Evolutionary conservation across 306 rosid genomes (phyloP), one percentile per base, ranked within the genome.

Genomic region (Acacia melanoxylon): DNA sequence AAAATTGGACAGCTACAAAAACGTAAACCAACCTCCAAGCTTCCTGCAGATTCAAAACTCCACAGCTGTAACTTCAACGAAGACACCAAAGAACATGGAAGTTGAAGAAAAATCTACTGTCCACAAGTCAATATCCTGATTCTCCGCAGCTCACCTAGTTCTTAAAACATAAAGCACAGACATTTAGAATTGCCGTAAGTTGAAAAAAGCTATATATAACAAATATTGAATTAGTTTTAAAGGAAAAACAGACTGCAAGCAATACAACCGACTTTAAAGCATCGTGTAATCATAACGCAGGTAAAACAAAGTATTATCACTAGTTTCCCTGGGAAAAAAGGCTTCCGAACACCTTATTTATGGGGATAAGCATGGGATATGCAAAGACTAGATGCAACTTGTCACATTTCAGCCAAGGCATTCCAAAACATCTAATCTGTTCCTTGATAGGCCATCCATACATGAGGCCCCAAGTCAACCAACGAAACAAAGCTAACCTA

Each of bases 61-160:
- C 20, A 10, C 45, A 17, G 24, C 20, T 12, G 48, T 3, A 76
- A 37, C 79, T 41, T 40, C 71, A 27, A 37, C 9, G 25, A 37
- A 8, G 79, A 14, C 67, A 41, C 4, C 7, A 25, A 20, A 52
- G 45, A 29, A 49, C 8, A 48, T 35, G 68, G 69, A 76, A 40
- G 79, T 76, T 54, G 41, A 76, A 61, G 56, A 76, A 63, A 62
- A 45, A 77, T 46, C 61, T 72, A 48, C 14, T 0, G 14, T 78
- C 58, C 75, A 29, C 62, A 20, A 37, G 46, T 68, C 46, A 35
- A n/a, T 58, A 45, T 74, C 80, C 72, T 68, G 74, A 48, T 80
- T 72, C 51, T 54, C 58, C 48, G 61, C 80, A 13, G 68, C 74
- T 46, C 73, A 76, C 87, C 83, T 79, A 58, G 75, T 78, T 71